phyloP scores from a whole-genome alignment of 2,329 filamentous ascomycete species.

The Fusarium chlamydosporum region DNA sequence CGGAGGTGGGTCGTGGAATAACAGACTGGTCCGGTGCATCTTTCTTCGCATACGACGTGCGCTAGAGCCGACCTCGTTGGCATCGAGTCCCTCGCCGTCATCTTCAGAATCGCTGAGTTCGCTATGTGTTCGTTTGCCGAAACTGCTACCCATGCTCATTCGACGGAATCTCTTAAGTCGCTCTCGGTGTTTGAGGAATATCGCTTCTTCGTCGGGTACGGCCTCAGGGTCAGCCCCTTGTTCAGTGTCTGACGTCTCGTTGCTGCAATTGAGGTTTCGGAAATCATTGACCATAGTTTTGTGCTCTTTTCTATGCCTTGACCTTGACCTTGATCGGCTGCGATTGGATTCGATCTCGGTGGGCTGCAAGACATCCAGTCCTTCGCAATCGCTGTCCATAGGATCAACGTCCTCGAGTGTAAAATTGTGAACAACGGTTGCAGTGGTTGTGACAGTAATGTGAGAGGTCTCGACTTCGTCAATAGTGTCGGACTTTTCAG shows the following conservation, averaged over 20 bases:
- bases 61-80: conserved; percentile 61
- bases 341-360: conserved; percentile 63
- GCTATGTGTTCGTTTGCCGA: conserved; percentile 68
- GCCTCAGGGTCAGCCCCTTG: conserved; percentile 53
- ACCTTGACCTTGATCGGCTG: conserved; percentile 59
- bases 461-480: conserved; percentile 47
- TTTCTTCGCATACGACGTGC: conserved; percentile 64
- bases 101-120: conserved; percentile 67
- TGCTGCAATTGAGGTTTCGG: conserved; percentile 62
- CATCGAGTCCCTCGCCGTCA: conserved; percentile 58
- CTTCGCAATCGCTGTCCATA: conserved; percentile 62
- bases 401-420: conserved; percentile 64
- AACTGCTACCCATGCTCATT: conserved; percentile 67
- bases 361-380: conserved; percentile 60
- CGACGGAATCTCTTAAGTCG: conserved; percentile 62
- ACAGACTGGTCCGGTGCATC: conserved; percentile 62
- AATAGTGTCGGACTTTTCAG: conserved; percentile 45
- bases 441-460: conserved; percentile 35
- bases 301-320: conserved; percentile 59
- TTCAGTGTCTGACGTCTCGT: conserved; percentile 57
- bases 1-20: conserved; percentile 65
- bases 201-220: conserved; percentile 57
- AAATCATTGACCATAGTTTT: conserved; percentile 62
- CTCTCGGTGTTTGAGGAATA: conserved; percentile 59
- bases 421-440: conserved; percentile 52